Evolutionary conservation across 768 basidiomycete genomes (phyloP).

Genomic region (Russula emetica): DNA sequence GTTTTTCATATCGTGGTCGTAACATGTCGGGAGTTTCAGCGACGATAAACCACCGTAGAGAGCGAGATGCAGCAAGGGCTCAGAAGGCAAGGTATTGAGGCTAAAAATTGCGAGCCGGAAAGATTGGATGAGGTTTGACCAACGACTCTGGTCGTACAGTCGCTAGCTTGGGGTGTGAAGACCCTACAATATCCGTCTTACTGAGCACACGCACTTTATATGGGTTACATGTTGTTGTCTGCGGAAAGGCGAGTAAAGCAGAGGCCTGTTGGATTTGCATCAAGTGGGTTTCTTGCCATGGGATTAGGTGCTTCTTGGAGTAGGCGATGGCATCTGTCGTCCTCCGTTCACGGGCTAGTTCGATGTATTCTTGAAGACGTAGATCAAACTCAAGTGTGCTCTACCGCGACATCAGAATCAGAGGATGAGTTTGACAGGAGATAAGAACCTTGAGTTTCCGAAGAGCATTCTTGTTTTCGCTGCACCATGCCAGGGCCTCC

Average conservation of each 20-base stretch:
- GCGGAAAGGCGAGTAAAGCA: constrained; percentile 68
- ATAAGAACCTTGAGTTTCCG: constrained; percentile 77
- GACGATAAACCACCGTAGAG: constrained; percentile 90
- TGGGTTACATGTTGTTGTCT: constrained; percentile 64
- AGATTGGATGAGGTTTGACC: constrained; percentile 65
- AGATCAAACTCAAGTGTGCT: constrained; percentile 95
- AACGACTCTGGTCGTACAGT: constrained; percentile 76
- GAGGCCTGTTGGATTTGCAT: constrained; percentile 72
- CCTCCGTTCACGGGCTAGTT: constrained; percentile 69
- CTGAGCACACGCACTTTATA: constrained; percentile 47
- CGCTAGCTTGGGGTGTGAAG: constrained; percentile 45
- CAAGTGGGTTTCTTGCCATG: constrained; percentile 81
- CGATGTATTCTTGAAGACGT: constrained; percentile 93
- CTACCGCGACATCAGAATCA: constrained; percentile 40
- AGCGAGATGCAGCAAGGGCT: constrained; percentile 81
- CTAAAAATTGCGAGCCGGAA: constrained; percentile 86
- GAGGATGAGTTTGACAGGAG: constrained; percentile 12
- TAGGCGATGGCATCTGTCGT: constrained; percentile 78
- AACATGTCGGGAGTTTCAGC: constrained; percentile 85
- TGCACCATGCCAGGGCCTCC: constrained; percentile 93
- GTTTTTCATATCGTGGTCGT: constrained; percentile 57
- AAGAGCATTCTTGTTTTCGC: constrained; percentile 89
- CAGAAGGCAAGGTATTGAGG: constrained; percentile 81
- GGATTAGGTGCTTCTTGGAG: constrained; percentile 68
- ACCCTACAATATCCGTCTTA: neutral